Evolutionary conservation across 768 basidiomycete genomes (phyloP).

Genomic region (Leccinellum albellum): DNA sequence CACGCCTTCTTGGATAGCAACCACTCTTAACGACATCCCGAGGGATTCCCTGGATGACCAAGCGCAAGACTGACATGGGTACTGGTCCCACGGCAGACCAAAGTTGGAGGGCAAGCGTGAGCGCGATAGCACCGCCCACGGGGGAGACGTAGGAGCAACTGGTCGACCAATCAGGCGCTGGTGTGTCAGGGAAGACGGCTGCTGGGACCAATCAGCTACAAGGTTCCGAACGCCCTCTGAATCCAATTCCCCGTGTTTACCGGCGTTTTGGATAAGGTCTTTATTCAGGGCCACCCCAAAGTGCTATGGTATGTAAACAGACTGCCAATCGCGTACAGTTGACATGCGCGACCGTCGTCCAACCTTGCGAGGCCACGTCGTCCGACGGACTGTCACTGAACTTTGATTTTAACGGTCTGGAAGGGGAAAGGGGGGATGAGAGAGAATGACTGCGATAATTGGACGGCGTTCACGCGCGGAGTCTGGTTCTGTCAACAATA

Average conservation of each 20-base stretch:
- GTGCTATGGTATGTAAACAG: background rate
- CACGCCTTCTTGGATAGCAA: background rate
- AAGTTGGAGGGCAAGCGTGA: background rate
- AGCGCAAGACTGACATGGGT: background rate
- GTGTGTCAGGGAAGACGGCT: background rate
- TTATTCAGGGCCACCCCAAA: background rate
- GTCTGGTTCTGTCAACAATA: background rate
- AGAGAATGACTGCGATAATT: background rate
- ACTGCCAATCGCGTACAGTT: background rate
- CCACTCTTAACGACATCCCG: background rate
- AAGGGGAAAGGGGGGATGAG: background rate
- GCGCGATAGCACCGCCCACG: background rate
- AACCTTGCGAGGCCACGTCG: background rate
- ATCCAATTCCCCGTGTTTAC: background rate
- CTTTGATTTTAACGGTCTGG: too few relatives aligned
- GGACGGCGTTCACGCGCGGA: background rate
- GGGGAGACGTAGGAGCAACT: background rate
- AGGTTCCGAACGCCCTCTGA: background rate
- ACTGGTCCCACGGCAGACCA: background rate
- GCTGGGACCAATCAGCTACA: background rate
- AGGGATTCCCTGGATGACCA: background rate
- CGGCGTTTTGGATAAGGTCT: background rate
- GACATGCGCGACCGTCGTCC: background rate
- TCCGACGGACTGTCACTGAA: too few relatives aligned
- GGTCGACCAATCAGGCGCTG: background rate